Percentiles rank a stretch among this genome's conserved stretches.
phyloP scores from a whole-genome alignment of 345 rosid genomes.

The Barbarea vulgaris region DNA sequence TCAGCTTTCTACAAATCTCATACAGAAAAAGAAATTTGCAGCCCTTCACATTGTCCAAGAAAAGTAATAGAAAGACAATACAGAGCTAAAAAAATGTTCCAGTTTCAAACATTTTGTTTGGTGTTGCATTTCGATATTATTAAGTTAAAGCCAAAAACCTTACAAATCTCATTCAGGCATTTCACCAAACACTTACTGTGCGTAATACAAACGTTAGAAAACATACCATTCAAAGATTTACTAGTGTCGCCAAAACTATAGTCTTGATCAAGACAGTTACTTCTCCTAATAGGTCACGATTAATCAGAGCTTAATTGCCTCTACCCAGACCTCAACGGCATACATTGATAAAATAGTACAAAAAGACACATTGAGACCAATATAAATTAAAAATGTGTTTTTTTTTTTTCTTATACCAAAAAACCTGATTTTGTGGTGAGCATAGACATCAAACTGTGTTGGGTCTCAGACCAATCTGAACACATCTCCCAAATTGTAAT shows the following conservation, averaged over 20 bases:
- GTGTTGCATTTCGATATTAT: background rate
- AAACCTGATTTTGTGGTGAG: slow-evolving; percentile 6
- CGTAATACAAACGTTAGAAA: background rate
- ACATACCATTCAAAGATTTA: background rate
- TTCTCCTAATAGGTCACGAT: too few species aligned
- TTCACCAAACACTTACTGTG: background rate
- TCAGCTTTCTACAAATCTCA: too few species aligned
- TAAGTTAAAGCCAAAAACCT: background rate
- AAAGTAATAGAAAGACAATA: too few species aligned
- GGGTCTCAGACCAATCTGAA: background rate
- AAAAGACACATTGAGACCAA: too few species aligned
- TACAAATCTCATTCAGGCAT: background rate
- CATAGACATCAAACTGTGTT: background rate
- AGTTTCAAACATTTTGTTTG: background rate
- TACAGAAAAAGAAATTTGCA: too few species aligned
- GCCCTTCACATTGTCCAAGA: too few species aligned
- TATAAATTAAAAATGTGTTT: too few species aligned
- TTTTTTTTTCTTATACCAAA: too few species aligned
- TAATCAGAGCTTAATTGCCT: too few species aligned
- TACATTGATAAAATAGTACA: too few species aligned
- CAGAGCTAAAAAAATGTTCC: background rate
- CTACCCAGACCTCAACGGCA: background rate
- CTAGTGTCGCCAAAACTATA: background rate
- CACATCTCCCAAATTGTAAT: slow-evolving; percentile 1
- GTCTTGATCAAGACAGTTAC: too few species aligned